Evolutionary conservation across 1,139 yeast genomes (phyloP).

Genomic region (Sporopachydermia cereana): DNA sequence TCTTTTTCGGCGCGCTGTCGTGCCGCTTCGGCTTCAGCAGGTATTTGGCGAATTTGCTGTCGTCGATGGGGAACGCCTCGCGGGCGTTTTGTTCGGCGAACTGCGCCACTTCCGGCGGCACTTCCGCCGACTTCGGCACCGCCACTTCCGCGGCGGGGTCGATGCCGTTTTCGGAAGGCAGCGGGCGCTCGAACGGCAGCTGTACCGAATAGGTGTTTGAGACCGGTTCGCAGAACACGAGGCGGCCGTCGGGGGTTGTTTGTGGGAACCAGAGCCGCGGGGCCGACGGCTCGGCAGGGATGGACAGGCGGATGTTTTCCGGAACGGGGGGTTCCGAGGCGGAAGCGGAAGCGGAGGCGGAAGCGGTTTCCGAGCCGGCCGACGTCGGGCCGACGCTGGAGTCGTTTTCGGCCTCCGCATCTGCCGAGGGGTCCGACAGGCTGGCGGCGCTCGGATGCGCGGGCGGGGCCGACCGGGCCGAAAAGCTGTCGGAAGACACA

Average conservation of each 20-base stretch:
- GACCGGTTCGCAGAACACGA: conserved; percentile 18
- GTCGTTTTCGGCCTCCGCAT: not conserved
- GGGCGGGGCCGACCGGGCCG: not conserved
- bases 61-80: conserved; percentile 1
- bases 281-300: not conserved
- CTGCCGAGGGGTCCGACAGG: not conserved
- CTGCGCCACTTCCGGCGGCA: not conserved
- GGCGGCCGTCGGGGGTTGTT: conserved; percentile 17
- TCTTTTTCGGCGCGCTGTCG: not conserved
- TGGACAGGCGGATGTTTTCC: not conserved
- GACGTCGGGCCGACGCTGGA: not conserved
- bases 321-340: not conserved
- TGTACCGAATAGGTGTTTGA: conserved; percentile 15
- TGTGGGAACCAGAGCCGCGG: conserved; percentile 20
- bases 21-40: conserved; percentile 1
- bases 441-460: not conserved
- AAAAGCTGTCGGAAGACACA: conserved; percentile 2
- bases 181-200: conserved; percentile 16
- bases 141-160: not conserved
- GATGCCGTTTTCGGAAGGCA: not conserved
- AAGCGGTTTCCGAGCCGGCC: not conserved
- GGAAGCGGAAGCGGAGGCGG: not conserved
- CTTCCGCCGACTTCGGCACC: not conserved
- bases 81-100: not conserved
- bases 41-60: not conserved